phyloP scores from a whole-genome alignment of 2,329 filamentous ascomycete genomes.

The Aspergillus sp. region DNA sequence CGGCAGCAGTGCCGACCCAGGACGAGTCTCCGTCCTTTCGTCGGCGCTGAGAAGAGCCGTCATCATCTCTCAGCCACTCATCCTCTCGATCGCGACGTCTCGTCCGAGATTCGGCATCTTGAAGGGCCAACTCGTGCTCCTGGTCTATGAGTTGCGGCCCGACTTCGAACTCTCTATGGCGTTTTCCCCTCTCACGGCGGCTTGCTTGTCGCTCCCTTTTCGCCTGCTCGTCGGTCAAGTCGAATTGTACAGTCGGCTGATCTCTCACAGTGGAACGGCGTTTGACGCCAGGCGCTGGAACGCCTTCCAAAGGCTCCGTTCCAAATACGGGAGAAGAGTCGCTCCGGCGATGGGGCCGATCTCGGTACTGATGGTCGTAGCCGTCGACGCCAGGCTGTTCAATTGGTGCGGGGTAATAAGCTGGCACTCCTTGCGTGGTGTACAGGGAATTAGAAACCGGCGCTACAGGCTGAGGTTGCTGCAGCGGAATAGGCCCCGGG shows the following conservation, averaged over 20 bases:
- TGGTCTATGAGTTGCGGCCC: slow-evolving; percentile 19
- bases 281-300: slow-evolving; percentile 15
- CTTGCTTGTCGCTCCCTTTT: slow-evolving; percentile 36
- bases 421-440: slow-evolving; percentile 34
- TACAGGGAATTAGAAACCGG: slow-evolving; percentile 64
- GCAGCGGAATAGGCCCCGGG: slow-evolving; percentile 59
- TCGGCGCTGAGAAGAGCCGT: slow-evolving; percentile 1
- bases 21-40: slow-evolving; percentile 23
- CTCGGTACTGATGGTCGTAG: not conserved
- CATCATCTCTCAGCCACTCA: slow-evolving; percentile 9
- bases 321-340: slow-evolving; percentile 39
- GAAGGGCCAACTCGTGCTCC: slow-evolving; percentile 15
- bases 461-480: slow-evolving; percentile 71
- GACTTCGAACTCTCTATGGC: slow-evolving; percentile 12
- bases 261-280: slow-evolving; percentile 28
- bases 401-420: slow-evolving; percentile 33
- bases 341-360: slow-evolving; percentile 25
- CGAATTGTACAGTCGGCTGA: slow-evolving; percentile 46
- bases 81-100: slow-evolving; percentile 14
- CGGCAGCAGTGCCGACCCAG: slow-evolving; percentile 34
- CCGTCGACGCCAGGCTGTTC: slow-evolving; percentile 30
- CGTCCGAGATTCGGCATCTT: slow-evolving; percentile 9
- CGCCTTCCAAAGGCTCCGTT: slow-evolving; percentile 19
- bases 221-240: slow-evolving; percentile 48
- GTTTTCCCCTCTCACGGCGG: slow-evolving; percentile 15